Conservation (phyloP, 768 basidiomycete species). For the Leccinum disarticulatum region DNA sequence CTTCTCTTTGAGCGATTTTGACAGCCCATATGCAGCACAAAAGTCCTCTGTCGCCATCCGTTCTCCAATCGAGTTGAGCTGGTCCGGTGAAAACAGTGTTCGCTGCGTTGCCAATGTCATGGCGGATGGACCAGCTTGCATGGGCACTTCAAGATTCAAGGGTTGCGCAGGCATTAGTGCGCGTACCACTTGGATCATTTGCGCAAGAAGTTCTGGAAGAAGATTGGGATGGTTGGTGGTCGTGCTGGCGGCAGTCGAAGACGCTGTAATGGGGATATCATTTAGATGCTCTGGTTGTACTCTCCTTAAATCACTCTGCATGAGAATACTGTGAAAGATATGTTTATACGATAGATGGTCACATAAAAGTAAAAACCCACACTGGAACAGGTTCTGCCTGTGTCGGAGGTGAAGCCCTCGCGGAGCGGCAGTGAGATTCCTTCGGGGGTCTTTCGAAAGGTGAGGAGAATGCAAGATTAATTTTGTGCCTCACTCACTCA, state of each 20-base stretch:
- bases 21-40: background rate
- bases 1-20: background rate
- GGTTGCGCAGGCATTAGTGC: background rate
- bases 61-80: background rate
- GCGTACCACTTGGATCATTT: background rate
- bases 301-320: too few species aligned
- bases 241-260: too few species aligned
- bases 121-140: background rate
- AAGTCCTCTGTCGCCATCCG: background rate
- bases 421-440: conserved; percentile 32
- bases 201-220: background rate
- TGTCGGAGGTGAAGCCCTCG: conserved; percentile 27
- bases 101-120: background rate
- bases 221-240: background rate
- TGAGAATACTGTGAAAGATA: conserved; percentile 45
- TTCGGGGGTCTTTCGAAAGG: conserved; percentile 14
- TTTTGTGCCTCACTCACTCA: conserved; percentile 20
- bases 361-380: conserved; percentile 33
- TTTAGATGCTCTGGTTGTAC: conserved; percentile 85
- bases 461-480: background rate
- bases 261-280: conserved; percentile 77
- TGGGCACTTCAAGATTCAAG: background rate
- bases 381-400: conserved; percentile 60
- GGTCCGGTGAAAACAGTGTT: background rate
- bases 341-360: conserved; percentile 4